Evolutionary conservation across 1,139 yeast species (phyloP).

Genomic region (Blastobotrys buckinghamii): DNA sequence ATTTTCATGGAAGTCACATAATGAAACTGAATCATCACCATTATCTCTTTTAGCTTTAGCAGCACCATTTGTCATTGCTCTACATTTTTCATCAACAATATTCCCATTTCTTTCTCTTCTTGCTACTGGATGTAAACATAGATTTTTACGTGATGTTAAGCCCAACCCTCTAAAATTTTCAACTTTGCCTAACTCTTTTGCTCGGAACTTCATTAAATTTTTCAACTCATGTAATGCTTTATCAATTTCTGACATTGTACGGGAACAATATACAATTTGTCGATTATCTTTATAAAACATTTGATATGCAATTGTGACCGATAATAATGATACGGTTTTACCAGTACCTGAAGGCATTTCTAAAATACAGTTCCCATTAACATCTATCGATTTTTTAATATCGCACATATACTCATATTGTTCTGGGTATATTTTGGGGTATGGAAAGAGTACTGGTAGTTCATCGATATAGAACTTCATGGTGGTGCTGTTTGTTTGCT

Average conservation of each 20-base stretch:
- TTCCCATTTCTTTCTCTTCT: conserved; percentile 87
- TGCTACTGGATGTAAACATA: conserved; percentile 85
- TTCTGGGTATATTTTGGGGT: conserved; percentile 94
- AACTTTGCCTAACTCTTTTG: conserved; percentile 71
- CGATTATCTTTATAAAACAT: conserved; percentile 93
- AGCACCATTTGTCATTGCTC: conserved; percentile 90
- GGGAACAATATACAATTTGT: conserved; percentile 92
- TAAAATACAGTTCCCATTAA: conserved; percentile 93
- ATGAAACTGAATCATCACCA: conserved; percentile 52
- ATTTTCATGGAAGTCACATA: conserved; percentile 88
- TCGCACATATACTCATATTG: conserved; percentile 98
- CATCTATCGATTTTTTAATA: conserved; percentile 86
- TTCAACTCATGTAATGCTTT: conserved; percentile 94
- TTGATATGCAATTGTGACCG: conserved; percentile 91
- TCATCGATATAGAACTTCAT: conserved; percentile 76
- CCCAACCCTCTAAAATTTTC: conserved; percentile 91
- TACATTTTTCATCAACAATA: conserved; percentile 92
- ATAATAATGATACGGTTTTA: conserved; percentile 84
- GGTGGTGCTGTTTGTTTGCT: not conserved
- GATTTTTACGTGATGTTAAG: conserved; percentile 84
- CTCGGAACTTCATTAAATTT: conserved; percentile 77
- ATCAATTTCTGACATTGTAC: conserved; percentile 99
- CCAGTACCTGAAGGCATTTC: conserved; percentile 99
- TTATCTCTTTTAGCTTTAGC: conserved; percentile 61
- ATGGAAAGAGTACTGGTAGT: conserved; percentile 93